Percentiles rank a stretch among this genome's conserved stretches.
phyloP scores from a whole-genome alignment of 2,329 filamentous ascomycete genomes.

The Clonostachys byssicola region DNA sequence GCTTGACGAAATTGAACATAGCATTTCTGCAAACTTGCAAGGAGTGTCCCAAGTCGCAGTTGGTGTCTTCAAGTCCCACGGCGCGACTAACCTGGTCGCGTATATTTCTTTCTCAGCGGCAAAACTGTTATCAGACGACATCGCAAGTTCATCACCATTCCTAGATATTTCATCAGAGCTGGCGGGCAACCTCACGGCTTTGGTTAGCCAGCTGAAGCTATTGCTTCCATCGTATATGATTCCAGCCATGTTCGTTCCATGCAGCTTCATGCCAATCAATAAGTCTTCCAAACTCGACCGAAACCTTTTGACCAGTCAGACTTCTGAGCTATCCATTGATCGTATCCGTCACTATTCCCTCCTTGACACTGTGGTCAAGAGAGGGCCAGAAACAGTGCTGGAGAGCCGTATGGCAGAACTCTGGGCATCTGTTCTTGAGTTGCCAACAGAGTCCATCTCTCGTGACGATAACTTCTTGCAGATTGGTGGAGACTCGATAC shows the following conservation, averaged over 20 bases:
- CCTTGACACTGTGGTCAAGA: neutral
- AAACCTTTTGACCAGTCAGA: neutral
- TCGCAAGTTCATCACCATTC: slow-evolving; percentile 2
- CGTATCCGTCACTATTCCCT: too few relatives aligned
- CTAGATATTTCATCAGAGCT: slow-evolving; percentile 1
- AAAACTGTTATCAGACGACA: neutral
- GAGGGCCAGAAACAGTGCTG: neutral
- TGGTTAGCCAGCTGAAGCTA: slow-evolving; percentile 3
- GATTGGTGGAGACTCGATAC: slow-evolving; percentile 9
- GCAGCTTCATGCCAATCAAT: neutral
- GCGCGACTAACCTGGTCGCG: neutral
- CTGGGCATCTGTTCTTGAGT: slow-evolving; percentile 1
- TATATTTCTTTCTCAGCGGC: neutral
- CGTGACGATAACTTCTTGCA: slow-evolving; percentile 5
- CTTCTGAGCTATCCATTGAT: neutral
- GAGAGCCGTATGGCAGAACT: slow-evolving; percentile 12
- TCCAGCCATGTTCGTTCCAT: slow-evolving; percentile 4
- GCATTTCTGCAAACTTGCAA: neutral
- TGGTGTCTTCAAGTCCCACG: neutral
- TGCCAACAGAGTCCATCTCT: neutral
- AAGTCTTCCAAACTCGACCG: slow-evolving; percentile 7
- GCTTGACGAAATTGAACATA: slow-evolving; percentile 10
- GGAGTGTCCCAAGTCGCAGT: neutral
- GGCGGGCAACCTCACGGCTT: slow-evolving; percentile 6
- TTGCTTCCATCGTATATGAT: slow-evolving; percentile 6